phyloP scores from a whole-genome alignment of 2,329 filamentous ascomycete species.

The Cordyceps fumosorosea region DNA sequence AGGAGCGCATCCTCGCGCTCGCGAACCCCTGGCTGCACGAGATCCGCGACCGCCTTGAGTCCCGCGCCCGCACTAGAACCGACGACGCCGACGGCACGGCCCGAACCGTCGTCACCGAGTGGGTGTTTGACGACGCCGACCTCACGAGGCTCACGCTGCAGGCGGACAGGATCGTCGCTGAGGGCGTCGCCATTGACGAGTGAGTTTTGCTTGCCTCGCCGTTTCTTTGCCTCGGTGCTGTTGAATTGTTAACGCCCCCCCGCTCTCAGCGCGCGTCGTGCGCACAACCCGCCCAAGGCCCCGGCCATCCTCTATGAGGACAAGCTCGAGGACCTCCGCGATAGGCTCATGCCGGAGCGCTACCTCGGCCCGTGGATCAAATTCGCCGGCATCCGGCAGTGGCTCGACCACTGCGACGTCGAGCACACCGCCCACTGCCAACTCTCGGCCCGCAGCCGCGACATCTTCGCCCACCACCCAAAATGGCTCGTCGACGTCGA shows the following conservation, averaged over 20 bases:
- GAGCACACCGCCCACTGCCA: background rate
- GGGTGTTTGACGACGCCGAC: background rate
- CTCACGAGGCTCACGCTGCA: background rate
- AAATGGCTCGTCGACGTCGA: slow-evolving; percentile 7
- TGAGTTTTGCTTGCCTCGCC: background rate
- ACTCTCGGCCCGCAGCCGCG: background rate
- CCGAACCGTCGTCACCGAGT: slow-evolving; percentile 1
- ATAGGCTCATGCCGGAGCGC: slow-evolving; percentile 9
- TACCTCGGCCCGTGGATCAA: slow-evolving; percentile 11
- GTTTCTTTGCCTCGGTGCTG: background rate
- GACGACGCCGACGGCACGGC: background rate
- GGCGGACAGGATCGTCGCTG: background rate
- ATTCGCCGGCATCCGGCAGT: background rate
- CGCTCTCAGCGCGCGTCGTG: background rate
- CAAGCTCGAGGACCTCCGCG: slow-evolving; percentile 11
- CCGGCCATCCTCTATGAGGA: slow-evolving; percentile 6
- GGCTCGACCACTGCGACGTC: slow-evolving; percentile 10
- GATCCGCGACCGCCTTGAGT: background rate
- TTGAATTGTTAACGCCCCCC: background rate
- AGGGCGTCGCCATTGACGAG: background rate
- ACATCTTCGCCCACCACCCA: slow-evolving; percentile 6
- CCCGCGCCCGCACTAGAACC: background rate
- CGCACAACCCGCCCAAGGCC: background rate
- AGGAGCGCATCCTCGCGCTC: background rate
- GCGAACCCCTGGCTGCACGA: slow-evolving; percentile 2